Evolutionary conservation across 148 eudicot genomes (phyloP).

Genomic region (Amaranthus cruentus): DNA sequence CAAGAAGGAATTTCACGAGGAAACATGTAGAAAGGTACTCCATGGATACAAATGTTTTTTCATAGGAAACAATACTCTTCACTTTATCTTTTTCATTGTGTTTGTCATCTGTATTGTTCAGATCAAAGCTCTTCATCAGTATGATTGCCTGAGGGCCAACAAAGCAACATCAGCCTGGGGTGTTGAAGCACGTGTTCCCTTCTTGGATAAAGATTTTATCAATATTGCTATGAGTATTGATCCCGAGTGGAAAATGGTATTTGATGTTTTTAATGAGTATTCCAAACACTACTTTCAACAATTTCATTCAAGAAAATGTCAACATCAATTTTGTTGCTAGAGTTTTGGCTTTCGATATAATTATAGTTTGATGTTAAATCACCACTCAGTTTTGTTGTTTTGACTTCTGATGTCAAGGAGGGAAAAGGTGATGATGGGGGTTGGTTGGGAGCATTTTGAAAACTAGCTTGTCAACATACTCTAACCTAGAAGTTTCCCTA

Average conservation of each 20-base stretch:
- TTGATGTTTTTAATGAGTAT: background rate
- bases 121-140: conserved; percentile 94
- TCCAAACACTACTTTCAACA: background rate
- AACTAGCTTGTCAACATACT: no score
- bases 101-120: conserved; percentile 25
- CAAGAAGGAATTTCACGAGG: conserved; percentile 89
- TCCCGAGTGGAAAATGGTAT: conserved; percentile 96
- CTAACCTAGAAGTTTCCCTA: no score
- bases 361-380: background rate
- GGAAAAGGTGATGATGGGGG: background rate
- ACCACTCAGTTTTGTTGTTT: background rate
- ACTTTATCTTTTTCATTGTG: background rate
- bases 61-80: background rate
- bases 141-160: conserved; percentile 96
- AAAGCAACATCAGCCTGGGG: conserved; percentile 99
- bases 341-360: no score
- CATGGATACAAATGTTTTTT: conserved; percentile 10
- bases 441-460: background rate
- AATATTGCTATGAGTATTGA: conserved; percentile 85
- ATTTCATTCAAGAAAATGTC: background rate
- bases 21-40: conserved; percentile 89
- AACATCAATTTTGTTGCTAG: background rate
- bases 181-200: conserved; percentile 97
- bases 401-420: no score
- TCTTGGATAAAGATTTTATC: conserved; percentile 89